A percentile compares a stretch with the other conserved stretches of the same genome.
Conservation (phyloP, 1,139 yeast genomes). For the Blastobotrys persicus region DNA sequence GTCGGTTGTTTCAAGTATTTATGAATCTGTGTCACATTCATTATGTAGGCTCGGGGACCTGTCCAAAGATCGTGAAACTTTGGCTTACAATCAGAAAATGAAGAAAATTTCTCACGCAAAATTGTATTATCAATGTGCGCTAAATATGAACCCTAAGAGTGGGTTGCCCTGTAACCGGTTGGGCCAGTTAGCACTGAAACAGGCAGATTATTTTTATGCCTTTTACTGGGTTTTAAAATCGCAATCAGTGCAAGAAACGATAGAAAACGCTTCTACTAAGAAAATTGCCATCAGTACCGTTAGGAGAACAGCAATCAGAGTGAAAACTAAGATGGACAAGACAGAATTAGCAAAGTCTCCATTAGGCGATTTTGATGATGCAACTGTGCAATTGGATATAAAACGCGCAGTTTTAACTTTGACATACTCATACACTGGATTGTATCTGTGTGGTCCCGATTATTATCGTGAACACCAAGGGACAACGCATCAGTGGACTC, state of each 20-base stretch:
- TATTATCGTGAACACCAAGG: slow-evolving; percentile 1
- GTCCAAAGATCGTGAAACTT: slow-evolving; percentile 21
- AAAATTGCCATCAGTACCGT: slow-evolving; percentile 11
- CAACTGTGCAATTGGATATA: not conserved
- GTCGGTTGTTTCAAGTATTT: not conserved
- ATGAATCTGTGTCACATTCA: slow-evolving; percentile 9
- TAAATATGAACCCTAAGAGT: slow-evolving; percentile 18
- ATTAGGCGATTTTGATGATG: slow-evolving; percentile 4
- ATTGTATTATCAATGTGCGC: slow-evolving; percentile 26
- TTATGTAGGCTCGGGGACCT: slow-evolving; percentile 27
- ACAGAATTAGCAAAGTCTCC: not conserved
- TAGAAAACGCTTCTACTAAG: too few relatives aligned
- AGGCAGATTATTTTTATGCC: slow-evolving; percentile 13
- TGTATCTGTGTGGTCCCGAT: not conserved
- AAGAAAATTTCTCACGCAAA: slow-evolving; percentile 20
- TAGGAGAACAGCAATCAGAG: too few relatives aligned
- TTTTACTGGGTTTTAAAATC: slow-evolving; percentile 15
- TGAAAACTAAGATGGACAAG: slow-evolving; percentile 1
- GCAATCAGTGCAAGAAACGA: slow-evolving; percentile 10
- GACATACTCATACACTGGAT: not conserved
- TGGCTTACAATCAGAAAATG: slow-evolving; percentile 9
- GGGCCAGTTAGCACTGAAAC: slow-evolving; percentile 13
- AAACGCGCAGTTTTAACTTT: not conserved
- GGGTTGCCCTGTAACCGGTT: slow-evolving; percentile 18
- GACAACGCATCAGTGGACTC: not conserved